These are phyloP conservation scores for Fusarium sp. DNA, from an alignment of 2,329 filamentous ascomycete genomes.

Conservation along the genomic window DNA sequence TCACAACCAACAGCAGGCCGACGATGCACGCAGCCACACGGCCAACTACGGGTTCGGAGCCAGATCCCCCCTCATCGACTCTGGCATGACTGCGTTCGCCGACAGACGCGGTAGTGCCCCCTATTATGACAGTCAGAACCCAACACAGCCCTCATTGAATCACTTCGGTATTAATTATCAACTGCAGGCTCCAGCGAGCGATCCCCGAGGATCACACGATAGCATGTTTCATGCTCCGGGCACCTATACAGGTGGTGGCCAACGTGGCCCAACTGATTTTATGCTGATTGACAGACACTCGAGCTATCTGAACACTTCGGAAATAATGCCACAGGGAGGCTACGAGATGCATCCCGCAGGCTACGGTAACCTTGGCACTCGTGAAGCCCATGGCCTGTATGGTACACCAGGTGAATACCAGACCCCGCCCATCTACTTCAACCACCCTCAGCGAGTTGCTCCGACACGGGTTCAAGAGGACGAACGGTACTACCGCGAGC, in stretches of 20 bases:
- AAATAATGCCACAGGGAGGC: neutral
- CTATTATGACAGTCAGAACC: constrained; percentile 41
- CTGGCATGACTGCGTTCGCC: constrained; percentile 12
- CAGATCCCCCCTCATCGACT: constrained; percentile 16
- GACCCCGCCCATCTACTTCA: neutral
- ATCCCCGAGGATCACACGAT: constrained; percentile 32
- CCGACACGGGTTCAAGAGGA: constrained; percentile 4
- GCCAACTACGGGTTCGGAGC: constrained; percentile 13
- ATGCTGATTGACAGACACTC: constrained; percentile 21
- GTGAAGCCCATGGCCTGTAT: constrained; percentile 1
- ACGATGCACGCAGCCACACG: constrained; percentile 5
- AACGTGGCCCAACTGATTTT: constrained; percentile 11
- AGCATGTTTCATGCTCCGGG: constrained; percentile 3
- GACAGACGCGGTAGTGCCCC: constrained; percentile 36
- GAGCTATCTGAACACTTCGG: neutral
- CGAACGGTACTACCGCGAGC: constrained; percentile 6
- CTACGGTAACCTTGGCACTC: neutral
- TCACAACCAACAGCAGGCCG: constrained; percentile 21
- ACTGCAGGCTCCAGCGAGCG: constrained; percentile 33
- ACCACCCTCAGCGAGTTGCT: neutral
- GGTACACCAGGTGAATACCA: constrained; percentile 1
- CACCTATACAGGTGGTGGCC: neutral
- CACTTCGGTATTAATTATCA: constrained; percentile 37
- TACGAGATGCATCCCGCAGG: neutral
- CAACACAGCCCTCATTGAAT: constrained; percentile 26